Conservation (phyloP, 305 asterid genomes). For the Ilex paraguariensis region DNA sequence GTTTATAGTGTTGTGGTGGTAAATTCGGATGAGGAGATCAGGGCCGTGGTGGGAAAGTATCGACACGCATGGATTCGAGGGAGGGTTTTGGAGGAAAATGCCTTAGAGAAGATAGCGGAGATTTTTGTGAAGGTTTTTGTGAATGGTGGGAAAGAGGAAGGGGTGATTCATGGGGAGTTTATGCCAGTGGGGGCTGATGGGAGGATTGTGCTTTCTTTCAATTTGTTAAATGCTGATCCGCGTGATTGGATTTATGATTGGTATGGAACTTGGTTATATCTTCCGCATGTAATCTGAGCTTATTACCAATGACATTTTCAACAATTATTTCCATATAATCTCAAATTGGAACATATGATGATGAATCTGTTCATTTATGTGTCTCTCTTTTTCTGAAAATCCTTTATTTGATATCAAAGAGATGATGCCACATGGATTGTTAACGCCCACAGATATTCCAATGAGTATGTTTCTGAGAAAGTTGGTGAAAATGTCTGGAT, state of each 20-base stretch:
- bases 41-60: slow-evolving; percentile 76
- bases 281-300: not conserved
- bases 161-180: slow-evolving; percentile 71
- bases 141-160: slow-evolving; percentile 86
- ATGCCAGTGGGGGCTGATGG: slow-evolving; percentile 97
- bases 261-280: slow-evolving; percentile 26
- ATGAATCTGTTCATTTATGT: too few relatives aligned
- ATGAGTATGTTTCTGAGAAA: too few relatives aligned
- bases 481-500: too few relatives aligned
- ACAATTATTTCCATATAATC: too few relatives aligned
- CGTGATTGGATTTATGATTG: slow-evolving; percentile 76
- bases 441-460: too few relatives aligned
- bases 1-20: slow-evolving; percentile 65
- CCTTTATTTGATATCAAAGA: too few relatives aligned
- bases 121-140: slow-evolving; percentile 64
- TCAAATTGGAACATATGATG: too few relatives aligned
- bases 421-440: too few relatives aligned
- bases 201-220: slow-evolving; percentile 82
- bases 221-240: slow-evolving; percentile 83
- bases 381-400: too few relatives aligned
- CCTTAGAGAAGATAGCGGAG: slow-evolving; percentile 59
- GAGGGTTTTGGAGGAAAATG: slow-evolving; percentile 44
- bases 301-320: not conserved
- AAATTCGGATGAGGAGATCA: slow-evolving; percentile 45
- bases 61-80: slow-evolving; percentile 87